Conservation (phyloP, 805 yeast genomes). For the Wickerhamia fluorescens region DNA sequence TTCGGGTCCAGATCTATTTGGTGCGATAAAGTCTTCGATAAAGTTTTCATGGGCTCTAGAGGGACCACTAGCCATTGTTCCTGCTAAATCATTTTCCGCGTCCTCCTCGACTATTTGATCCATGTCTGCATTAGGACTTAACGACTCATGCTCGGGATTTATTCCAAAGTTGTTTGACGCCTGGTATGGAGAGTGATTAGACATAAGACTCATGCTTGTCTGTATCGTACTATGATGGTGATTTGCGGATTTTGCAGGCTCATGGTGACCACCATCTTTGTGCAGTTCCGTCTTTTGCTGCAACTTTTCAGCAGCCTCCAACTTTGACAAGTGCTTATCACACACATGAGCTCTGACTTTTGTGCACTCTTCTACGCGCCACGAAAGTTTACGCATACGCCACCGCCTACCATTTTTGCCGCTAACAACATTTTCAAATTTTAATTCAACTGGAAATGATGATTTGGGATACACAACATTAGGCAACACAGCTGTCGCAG, state of each 20-base stretch:
- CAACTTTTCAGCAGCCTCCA: conserved; percentile 36
- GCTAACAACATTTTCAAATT: conserved; percentile 60
- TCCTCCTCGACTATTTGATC: conserved; percentile 8
- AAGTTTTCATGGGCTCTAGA: conserved; percentile 18
- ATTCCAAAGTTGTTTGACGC: not conserved
- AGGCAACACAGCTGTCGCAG: conserved; percentile 83
- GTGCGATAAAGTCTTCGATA: conserved; percentile 17
- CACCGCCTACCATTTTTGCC: conserved; percentile 59
- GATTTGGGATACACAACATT: conserved; percentile 86
- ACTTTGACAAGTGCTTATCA: conserved; percentile 45
- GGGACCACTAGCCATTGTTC: conserved; percentile 9
- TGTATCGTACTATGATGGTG: conserved; percentile 24
- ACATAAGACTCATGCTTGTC: conserved; percentile 13
- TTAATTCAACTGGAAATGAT: conserved; percentile 73
- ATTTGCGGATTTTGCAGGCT: conserved; percentile 6
- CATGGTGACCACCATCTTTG: conserved; percentile 4
- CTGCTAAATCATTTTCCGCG: conserved; percentile 11
- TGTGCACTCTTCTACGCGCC: conserved; percentile 86
- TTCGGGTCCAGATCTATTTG: not conserved
- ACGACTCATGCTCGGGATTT: not conserved
- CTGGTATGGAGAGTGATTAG: conserved; percentile 1
- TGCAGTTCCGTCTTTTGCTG: conserved; percentile 14
- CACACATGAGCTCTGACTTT: conserved; percentile 57
- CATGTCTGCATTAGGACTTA: not conserved
- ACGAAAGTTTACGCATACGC: conserved; percentile 84